Evolutionary conservation across 2,329 filamentous ascomycete species (phyloP).

Genomic region (Aaosphaeria arxii): DNA sequence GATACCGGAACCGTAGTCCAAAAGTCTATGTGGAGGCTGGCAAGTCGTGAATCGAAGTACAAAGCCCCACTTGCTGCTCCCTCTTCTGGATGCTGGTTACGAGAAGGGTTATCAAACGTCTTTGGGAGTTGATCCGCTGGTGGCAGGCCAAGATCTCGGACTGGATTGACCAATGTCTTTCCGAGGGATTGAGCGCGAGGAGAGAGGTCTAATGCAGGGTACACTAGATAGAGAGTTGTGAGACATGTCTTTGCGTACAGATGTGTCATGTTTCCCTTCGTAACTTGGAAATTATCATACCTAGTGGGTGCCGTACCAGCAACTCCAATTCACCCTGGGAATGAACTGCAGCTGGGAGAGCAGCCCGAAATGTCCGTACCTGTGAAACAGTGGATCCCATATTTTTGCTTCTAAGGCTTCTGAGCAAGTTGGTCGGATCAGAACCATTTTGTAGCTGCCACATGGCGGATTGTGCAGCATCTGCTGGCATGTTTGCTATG

Average conservation of each 20-base stretch:
- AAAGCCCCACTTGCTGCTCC: no score
- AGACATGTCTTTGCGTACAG: not conserved
- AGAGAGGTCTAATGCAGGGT: not conserved
- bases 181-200: not conserved
- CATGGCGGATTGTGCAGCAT: not conserved
- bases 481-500: not conserved
- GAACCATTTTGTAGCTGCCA: not conserved
- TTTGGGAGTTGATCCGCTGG: not conserved
- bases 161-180: not conserved
- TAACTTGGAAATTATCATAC: not conserved
- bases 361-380: not conserved
- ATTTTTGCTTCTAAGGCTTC: not conserved
- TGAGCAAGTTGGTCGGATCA: not conserved
- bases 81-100: not conserved
- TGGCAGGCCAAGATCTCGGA: not conserved
- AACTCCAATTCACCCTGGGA: not conserved
- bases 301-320: not conserved
- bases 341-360: not conserved
- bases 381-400: not conserved
- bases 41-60: constrained; percentile 1
- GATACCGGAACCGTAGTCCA: constrained; percentile 4
- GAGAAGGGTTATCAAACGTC: not conserved
- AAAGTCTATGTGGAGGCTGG: constrained; percentile 3
- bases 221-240: not conserved
- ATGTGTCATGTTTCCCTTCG: not conserved